Evolutionary conservation across 1,284 basidiomycete species (phyloP).

Genomic region (Leccinum angustisporum): DNA sequence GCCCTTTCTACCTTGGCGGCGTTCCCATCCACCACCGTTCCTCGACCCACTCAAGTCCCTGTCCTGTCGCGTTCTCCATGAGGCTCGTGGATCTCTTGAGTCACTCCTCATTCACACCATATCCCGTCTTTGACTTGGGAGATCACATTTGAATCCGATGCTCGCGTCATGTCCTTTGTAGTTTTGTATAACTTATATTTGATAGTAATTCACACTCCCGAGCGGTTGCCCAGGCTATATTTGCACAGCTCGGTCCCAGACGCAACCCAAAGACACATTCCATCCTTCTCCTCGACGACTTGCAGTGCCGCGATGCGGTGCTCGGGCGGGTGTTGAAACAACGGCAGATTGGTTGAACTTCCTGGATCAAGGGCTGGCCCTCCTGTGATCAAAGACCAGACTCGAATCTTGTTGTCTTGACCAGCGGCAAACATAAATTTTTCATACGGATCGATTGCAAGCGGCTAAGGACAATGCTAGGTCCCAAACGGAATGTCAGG

Average conservation of each 20-base stretch:
- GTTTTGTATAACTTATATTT: constrained; percentile 13
- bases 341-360: constrained; percentile 9
- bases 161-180: not conserved
- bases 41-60: constrained; percentile 8
- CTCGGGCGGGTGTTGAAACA: constrained; percentile 39
- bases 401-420: constrained; percentile 58
- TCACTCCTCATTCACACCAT: not conserved
- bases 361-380: constrained; percentile 35
- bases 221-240: constrained; percentile 43
- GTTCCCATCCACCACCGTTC: not conserved
- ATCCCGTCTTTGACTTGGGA: not conserved
- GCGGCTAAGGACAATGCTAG: constrained; percentile 44
- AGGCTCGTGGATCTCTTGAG: constrained; percentile 20
- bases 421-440: constrained; percentile 75
- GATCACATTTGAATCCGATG: not conserved
- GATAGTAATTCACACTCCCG: not conserved
- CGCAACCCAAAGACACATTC: constrained; percentile 44
- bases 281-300: constrained; percentile 39
- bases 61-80: constrained; percentile 25
- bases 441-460: constrained; percentile 56
- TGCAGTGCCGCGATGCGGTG: constrained; percentile 46
- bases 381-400: constrained; percentile 65
- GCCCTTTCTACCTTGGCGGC: not conserved
- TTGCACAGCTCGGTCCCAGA: constrained; percentile 40
- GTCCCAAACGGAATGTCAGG: not conserved